phyloP scores from a whole-genome alignment of 129 eudicot genomes.

The Artemisia tridentata region DNA sequence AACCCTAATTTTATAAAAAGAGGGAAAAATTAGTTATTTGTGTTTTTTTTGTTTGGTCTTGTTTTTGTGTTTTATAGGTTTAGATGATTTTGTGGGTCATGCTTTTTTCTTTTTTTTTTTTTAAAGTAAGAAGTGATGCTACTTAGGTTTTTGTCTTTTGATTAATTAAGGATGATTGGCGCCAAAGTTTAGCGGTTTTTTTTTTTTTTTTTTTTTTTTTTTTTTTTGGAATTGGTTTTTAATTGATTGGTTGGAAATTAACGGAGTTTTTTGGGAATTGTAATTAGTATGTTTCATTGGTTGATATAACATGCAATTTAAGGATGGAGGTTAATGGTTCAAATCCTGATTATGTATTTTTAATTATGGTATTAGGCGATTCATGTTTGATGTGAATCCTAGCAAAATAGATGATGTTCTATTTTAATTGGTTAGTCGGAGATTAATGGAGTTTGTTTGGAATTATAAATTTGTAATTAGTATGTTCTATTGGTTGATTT shows the following conservation, averaged over 20 bases:
- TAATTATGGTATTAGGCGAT: no score
- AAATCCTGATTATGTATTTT: no score
- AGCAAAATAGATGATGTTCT: no score
- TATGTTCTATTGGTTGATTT: no score
- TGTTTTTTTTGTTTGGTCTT: constrained; percentile 1
- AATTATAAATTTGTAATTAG: no score
- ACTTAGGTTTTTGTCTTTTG: constrained; percentile 20
- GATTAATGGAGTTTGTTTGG: background rate
- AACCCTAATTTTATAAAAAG: constrained; percentile 35
- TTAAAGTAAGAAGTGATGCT: constrained; percentile 9
- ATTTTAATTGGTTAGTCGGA: constrained; percentile 5
- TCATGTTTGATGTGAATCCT: no score
- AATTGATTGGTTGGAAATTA: no score
- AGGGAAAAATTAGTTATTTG: constrained; percentile 22
- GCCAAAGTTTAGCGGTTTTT: constrained; percentile 24
- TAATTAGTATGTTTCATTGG: no score
- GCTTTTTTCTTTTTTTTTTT: background rate
- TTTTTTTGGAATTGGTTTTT: constrained; percentile 4
- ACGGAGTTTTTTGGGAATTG: no score
- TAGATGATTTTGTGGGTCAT: constrained; percentile 36
- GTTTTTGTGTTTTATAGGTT: constrained; percentile 19
- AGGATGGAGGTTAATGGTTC: no score
- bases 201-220: background rate
- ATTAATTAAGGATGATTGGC: constrained; percentile 26
- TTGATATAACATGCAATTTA: no score